Evolutionary conservation across 2,329 filamentous ascomycete species (phyloP), one percentile per base, ranked within the genome.

Genomic region (Geoglossum cookeanum): DNA sequence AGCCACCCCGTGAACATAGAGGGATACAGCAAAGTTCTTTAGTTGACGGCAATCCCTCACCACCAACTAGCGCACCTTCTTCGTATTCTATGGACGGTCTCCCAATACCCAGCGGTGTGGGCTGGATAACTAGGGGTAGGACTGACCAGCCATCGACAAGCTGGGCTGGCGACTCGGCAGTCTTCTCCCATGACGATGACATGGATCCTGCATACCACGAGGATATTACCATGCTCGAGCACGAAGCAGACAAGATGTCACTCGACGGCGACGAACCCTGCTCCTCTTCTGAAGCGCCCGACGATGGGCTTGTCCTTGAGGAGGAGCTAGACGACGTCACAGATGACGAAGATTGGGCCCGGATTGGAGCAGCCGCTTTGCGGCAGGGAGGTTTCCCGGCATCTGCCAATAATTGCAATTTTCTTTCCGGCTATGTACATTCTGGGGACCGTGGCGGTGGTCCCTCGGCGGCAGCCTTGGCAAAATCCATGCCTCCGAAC

Each of bases 211-310:
- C 75, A 59, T 77, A 80, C 62, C 69, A 74, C 58, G 72, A 74
- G 61, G 76, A 79, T 64, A 74, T 80, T 62, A 78, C 76, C 66
- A 84, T 89, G 78, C 75, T 85, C 64, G 87, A 91, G 68, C 78
- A 90, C 64, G 89, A 94, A 69, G 90, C 86, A 39, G 91, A 97
- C 71, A 91, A 90, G 69, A 97, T 97, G 91, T 96, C 90, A 60
- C 78, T 88, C 54, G 85, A 87, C 32, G 56, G 81, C 78, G 29
- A 66, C 56, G 73, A 69, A 57, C 86, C 83, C 56, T 83, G 80
- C 55, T 89, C 86, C 11, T 89, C 85, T 65, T 88, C 84, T 35
- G 85, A 88, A 64, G 84, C 83, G 17, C 78, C 79, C 47, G 83
- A 85, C 59, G 78, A 82, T 59, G 75, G 80, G 60, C 73, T 73